Evolutionary conservation across 148 eudicot genomes (phyloP).

Genomic region (Cornus florida): DNA sequence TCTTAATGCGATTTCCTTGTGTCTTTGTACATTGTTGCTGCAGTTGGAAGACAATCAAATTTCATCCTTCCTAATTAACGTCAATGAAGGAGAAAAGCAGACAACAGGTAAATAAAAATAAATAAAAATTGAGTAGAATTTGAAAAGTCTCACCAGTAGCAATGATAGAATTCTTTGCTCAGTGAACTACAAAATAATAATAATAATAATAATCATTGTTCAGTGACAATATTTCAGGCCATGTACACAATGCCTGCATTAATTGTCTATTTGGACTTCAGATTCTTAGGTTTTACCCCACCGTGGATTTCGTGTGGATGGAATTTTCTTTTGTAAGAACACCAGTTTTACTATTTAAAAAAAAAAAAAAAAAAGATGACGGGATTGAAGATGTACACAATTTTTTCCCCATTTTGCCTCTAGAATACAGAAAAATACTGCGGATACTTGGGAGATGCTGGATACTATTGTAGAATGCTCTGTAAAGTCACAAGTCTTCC

Average conservation of each 20-base stretch:
- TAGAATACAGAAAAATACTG: no score
- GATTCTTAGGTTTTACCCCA: no score
- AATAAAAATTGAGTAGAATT: background rate
- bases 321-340: no score
- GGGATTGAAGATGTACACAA: background rate
- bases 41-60: conserved; percentile 27
- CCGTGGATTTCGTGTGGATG: no score
- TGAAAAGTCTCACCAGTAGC: background rate
- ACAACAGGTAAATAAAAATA: conserved; percentile 18
- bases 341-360: no score
- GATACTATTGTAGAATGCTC: background rate
- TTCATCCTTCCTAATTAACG: conserved; percentile 25
- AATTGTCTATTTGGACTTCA: no score
- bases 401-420: background rate
- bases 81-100: conserved; percentile 13
- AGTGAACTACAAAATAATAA: no score
- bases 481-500: background rate
- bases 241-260: no score
- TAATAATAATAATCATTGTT: background rate
- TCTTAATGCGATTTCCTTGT: background rate
- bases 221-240: background rate
- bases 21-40: background rate
- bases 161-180: background rate
- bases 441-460: background rate
- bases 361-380: no score